Evolutionary conservation across 345 rosid genomes (phyloP).

Genomic region (Aquilaria sinensis): DNA sequence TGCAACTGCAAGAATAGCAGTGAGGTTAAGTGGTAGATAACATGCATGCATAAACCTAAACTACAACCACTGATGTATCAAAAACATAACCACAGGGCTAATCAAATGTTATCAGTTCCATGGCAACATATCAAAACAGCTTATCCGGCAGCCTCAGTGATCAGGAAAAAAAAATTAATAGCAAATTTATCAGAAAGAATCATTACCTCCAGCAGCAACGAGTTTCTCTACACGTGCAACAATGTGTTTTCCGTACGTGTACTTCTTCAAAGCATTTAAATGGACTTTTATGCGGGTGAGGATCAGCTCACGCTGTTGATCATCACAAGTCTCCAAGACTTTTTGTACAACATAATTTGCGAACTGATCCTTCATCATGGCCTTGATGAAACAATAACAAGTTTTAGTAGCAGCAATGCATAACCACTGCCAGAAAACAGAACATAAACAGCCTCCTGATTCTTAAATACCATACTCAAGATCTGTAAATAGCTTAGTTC

Average conservation of each 20-base stretch:
- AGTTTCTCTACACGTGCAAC: conserved; percentile 89
- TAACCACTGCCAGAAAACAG: not conserved
- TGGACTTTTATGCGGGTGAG: conserved; percentile 71
- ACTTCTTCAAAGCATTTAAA: conserved; percentile 72
- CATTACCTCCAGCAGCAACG: conserved; percentile 75
- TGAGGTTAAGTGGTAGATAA: no score
- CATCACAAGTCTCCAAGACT: conserved; percentile 78
- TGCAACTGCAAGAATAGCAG: no score
- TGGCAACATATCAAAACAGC: no score
- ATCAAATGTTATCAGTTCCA: no score
- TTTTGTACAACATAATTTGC: conserved; percentile 87
- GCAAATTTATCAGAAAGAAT: not conserved
- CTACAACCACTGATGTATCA: no score
- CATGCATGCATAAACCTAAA: no score
- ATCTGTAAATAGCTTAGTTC: not conserved
- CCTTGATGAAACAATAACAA: conserved; percentile 27
- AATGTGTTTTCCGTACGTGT: conserved; percentile 81
- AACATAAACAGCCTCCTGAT: not conserved
- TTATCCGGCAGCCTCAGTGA: not conserved
- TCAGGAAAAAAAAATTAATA: not conserved
- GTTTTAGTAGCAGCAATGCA: not conserved
- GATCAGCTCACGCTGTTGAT: conserved; percentile 65
- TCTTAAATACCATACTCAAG: not conserved
- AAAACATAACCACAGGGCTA: no score
- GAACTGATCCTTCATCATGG: conserved; percentile 92